These are phyloP conservation scores for Xenosphaeropsis pyriputrescens DNA, from an alignment of 2,329 filamentous ascomycete species.

Conservation along the genomic window DNA sequence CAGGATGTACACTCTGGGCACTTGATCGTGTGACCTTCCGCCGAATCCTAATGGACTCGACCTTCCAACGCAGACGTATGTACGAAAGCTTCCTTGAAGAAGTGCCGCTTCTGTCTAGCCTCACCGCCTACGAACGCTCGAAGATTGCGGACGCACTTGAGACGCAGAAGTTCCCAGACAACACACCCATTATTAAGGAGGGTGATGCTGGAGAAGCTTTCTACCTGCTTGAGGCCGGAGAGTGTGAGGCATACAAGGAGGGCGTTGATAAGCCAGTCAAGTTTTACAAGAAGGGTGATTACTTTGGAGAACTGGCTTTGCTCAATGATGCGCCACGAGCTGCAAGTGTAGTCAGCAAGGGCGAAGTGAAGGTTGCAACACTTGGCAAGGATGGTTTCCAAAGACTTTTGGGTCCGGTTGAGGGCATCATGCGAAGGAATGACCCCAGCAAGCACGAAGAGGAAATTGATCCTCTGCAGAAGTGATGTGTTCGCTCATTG, in stretches of 20 bases:
- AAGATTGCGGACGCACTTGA: slow-evolving; percentile 97
- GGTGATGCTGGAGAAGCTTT: slow-evolving; percentile 87
- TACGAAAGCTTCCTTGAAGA: slow-evolving; percentile 96
- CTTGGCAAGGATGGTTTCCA: slow-evolving; percentile 93
- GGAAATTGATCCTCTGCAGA: slow-evolving; percentile 52
- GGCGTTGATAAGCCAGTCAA: slow-evolving; percentile 58
- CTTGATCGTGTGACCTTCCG: slow-evolving; percentile 93
- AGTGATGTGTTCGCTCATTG: slow-evolving; percentile 6
- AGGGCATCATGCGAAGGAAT: slow-evolving; percentile 82
- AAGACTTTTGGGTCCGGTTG: slow-evolving; percentile 78
- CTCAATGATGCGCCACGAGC: slow-evolving; percentile 88
- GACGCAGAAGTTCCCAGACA: slow-evolving; percentile 69
- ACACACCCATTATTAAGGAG: slow-evolving; percentile 76
- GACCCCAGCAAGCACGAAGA: slow-evolving; percentile 34
- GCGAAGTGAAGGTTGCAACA: slow-evolving; percentile 84
- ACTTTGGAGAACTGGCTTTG: slow-evolving; percentile 90
- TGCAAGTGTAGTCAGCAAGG: slow-evolving; percentile 71
- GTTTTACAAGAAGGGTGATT: slow-evolving; percentile 80
- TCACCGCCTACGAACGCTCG: slow-evolving; percentile 85
- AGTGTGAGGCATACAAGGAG: slow-evolving; percentile 77
- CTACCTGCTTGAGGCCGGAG: slow-evolving; percentile 76
- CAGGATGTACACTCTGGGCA: slow-evolving; percentile 75
- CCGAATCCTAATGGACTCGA: slow-evolving; percentile 95
- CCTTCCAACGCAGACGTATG: slow-evolving; percentile 88
- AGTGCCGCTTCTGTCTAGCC: slow-evolving; percentile 67